A percentile compares a stretch with the other conserved stretches of the same genome.
These are phyloP conservation scores for Podospora sp. DNA, from an alignment of 495 filamentous ascomycete species.

Conservation along the genomic window DNA sequence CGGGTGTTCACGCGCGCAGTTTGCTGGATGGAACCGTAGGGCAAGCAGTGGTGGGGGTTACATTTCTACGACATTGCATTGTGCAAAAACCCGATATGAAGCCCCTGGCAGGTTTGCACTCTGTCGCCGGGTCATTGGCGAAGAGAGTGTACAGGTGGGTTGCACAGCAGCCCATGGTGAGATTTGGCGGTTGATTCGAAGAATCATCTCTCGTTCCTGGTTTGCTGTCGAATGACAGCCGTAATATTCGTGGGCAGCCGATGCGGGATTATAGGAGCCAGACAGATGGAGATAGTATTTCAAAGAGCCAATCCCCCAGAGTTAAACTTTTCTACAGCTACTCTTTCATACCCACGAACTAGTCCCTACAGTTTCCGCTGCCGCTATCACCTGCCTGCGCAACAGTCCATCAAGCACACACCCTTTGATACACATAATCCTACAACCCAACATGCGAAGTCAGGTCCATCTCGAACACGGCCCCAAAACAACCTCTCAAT, in stretches of 20 bases:
- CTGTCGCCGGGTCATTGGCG: background rate
- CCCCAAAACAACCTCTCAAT: background rate
- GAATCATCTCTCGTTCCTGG: background rate
- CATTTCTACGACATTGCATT: background rate
- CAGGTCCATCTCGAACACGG: background rate
- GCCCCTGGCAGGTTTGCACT: background rate
- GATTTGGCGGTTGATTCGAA: background rate
- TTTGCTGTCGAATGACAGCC: constrained; percentile 2
- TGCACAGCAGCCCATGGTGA: constrained; percentile 5
- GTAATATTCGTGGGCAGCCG: background rate
- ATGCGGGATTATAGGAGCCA: too few species aligned
- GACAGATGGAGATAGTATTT: too few species aligned
- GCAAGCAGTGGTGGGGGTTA: background rate
- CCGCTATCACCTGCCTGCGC: too few species aligned
- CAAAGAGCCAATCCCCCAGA: too few species aligned
- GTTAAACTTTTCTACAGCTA: too few species aligned
- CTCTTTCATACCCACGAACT: too few species aligned
- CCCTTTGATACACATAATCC: background rate
- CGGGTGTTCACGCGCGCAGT: background rate
- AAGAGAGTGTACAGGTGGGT: background rate
- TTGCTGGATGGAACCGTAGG: background rate
- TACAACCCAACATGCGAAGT: background rate
- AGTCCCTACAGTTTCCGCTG: too few species aligned
- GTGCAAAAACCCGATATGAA: background rate
- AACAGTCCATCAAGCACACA: too few species aligned